Evolutionary conservation across 1,139 yeast genomes (phyloP).

Genomic region (Geotrichum histeridarum): DNA sequence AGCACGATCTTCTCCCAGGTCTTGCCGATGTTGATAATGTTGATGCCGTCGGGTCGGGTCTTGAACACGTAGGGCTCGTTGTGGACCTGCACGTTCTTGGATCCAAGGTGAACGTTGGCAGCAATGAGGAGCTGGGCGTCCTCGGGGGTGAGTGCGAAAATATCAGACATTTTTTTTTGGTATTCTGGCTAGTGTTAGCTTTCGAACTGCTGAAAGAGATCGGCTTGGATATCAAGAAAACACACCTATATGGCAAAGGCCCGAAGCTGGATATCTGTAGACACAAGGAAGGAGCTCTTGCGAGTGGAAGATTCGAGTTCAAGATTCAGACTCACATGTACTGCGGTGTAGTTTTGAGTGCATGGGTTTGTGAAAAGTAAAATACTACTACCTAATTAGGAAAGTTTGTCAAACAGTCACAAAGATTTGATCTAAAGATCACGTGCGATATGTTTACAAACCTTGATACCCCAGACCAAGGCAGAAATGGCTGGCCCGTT

Average conservation of each 20-base stretch:
- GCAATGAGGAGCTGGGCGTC: constrained; percentile 99
- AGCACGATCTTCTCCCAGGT: constrained; percentile 99
- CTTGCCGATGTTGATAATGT: constrained; percentile 96
- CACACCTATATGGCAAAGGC: constrained; percentile 15
- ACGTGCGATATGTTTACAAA: neutral
- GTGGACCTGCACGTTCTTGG: constrained; percentile 99
- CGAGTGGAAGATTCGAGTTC: constrained; percentile 2
- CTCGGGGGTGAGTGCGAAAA: constrained; percentile 85
- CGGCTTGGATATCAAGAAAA: neutral
- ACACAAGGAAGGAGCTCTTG: neutral
- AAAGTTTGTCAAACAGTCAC: neutral
- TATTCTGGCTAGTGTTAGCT: neutral
- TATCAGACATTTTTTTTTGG: constrained; percentile 53
- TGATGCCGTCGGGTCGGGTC: constrained; percentile 99
- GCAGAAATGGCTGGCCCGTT: neutral
- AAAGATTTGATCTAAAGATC: neutral
- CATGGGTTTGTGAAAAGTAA: neutral
- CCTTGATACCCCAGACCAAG: neutral
- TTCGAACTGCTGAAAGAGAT: neutral
- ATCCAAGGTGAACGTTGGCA: constrained; percentile 99
- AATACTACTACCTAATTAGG: neutral
- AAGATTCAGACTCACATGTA: neutral
- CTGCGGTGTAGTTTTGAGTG: neutral
- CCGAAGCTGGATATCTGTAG: constrained; percentile 15
- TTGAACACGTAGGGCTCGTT: constrained; percentile 98